phyloP scores from a whole-genome alignment of 176 grass and related monocot genomes.

The Oryza coarctata region DNA sequence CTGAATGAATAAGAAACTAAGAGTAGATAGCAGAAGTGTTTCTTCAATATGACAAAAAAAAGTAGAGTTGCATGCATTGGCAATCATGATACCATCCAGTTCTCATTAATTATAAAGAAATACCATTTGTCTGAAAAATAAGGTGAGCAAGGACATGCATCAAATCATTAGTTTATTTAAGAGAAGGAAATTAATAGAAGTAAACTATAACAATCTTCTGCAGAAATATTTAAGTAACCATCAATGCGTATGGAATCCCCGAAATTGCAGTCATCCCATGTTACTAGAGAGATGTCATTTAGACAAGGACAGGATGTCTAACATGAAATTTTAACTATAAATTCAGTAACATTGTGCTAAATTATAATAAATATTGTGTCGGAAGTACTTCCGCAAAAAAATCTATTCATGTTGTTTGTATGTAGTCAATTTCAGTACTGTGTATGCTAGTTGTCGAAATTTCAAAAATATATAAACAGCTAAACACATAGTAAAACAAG shows the following conservation, averaged over 20 bases:
- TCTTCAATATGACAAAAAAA: neutral
- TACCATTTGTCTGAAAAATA: neutral
- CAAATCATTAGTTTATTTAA: neutral
- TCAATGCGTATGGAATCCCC: too few relatives aligned
- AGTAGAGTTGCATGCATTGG: neutral
- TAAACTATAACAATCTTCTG: too few relatives aligned
- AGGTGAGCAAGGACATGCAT: neutral
- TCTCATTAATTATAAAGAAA: neutral
- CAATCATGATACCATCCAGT: neutral
- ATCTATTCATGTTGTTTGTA: neutral
- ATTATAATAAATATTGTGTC: too few relatives aligned
- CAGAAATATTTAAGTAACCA: too few relatives aligned
- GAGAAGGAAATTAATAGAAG: neutral
- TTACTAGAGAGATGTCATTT: neutral
- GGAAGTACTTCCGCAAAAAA: too few relatives aligned
- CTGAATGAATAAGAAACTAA: neutral
- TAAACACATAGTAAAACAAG: too few relatives aligned
- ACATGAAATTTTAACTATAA: too few relatives aligned
- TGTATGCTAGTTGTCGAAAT: neutral
- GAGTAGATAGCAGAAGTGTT: neutral
- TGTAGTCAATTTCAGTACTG: neutral
- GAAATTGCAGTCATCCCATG: neutral
- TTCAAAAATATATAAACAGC: neutral
- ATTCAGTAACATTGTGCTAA: too few relatives aligned
- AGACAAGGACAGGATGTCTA: neutral